These are phyloP conservation scores for Neocucurbitaria cava DNA, from an alignment of 2,329 filamentous ascomycete genomes.

Conservation along the genomic window DNA sequence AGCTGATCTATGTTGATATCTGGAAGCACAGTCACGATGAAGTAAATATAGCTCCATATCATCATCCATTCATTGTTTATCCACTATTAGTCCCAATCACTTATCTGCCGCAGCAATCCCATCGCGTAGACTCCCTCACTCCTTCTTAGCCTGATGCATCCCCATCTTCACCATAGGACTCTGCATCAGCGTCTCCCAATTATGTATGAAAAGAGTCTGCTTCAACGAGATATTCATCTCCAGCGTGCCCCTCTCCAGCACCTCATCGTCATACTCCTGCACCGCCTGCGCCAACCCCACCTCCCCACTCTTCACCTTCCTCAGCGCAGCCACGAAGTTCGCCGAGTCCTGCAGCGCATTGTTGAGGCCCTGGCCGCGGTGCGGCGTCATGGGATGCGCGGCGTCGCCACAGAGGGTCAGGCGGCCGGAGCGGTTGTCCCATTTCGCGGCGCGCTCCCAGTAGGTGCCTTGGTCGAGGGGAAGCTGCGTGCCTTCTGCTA, in stretches of 20 bases:
- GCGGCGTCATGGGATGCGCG: conserved; percentile 49
- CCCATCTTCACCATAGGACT: conserved; percentile 39
- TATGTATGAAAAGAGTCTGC: conserved; percentile 52
- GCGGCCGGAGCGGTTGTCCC: conserved; percentile 41
- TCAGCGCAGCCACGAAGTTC: conserved; percentile 24
- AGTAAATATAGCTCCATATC: background rate
- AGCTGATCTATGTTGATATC: background rate
- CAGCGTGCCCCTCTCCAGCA: conserved; percentile 51
- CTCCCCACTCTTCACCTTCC: conserved; percentile 4
- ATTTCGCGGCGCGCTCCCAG: conserved; percentile 38
- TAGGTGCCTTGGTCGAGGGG: conserved; percentile 38
- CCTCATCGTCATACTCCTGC: conserved; percentile 43
- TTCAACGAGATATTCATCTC: conserved; percentile 53
- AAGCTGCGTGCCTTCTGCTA: background rate
- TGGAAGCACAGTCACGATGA: background rate
- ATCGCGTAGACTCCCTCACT: too few relatives aligned
- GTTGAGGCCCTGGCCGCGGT: conserved; percentile 44
- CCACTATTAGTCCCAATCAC: too few relatives aligned
- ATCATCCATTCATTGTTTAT: too few relatives aligned
- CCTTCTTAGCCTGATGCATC: conserved; percentile 3
- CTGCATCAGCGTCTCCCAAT: conserved; percentile 41
- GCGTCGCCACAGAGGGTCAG: conserved; percentile 48
- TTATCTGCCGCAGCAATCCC: too few relatives aligned
- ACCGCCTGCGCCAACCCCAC: conserved; percentile 19
- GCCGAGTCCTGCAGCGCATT: conserved; percentile 43